Evolutionary conservation across 2,329 filamentous ascomycete genomes (phyloP).

Genomic region (Pseudofabraea citricarpa): DNA sequence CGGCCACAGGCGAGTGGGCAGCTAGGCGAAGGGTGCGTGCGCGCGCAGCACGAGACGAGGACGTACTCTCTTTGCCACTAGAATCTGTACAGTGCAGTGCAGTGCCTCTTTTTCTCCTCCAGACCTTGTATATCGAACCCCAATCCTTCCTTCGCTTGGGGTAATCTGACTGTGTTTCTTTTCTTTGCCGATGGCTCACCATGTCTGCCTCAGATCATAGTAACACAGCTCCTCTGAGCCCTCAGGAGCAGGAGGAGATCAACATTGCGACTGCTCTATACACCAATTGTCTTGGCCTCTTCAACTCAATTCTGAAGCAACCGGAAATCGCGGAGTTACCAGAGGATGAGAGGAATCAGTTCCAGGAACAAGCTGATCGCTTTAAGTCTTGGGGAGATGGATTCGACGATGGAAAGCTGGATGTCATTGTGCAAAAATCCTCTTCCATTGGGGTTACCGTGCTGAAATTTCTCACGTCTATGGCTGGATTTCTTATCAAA

Average conservation of each 20-base stretch:
- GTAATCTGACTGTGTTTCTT: neutral
- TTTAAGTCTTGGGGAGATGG: neutral
- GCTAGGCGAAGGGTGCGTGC: neutral
- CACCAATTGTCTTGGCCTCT: neutral
- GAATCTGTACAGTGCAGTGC: neutral
- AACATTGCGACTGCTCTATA: neutral
- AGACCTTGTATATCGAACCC: neutral
- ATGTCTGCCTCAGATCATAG: neutral
- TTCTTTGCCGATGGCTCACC: neutral
- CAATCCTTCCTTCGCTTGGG: neutral
- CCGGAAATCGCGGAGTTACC: neutral
- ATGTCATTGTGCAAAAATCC: neutral
- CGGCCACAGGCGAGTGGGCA: no score
- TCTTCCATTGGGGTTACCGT: neutral
- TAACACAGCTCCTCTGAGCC: neutral
- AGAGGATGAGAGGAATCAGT: neutral
- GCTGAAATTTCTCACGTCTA: neutral
- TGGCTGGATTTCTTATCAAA: constrained; percentile 1
- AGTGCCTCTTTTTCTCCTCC: neutral
- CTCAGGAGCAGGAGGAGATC: neutral
- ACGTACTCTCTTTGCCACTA: neutral
- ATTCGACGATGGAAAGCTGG: constrained; percentile 1
- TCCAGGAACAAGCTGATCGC: neutral
- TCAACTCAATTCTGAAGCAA: neutral
- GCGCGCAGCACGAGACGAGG: neutral